Evolutionary conservation across 2,329 filamentous ascomycete species (phyloP), one percentile per base, ranked within the genome.

Genomic region (Colletotrichum musae): DNA sequence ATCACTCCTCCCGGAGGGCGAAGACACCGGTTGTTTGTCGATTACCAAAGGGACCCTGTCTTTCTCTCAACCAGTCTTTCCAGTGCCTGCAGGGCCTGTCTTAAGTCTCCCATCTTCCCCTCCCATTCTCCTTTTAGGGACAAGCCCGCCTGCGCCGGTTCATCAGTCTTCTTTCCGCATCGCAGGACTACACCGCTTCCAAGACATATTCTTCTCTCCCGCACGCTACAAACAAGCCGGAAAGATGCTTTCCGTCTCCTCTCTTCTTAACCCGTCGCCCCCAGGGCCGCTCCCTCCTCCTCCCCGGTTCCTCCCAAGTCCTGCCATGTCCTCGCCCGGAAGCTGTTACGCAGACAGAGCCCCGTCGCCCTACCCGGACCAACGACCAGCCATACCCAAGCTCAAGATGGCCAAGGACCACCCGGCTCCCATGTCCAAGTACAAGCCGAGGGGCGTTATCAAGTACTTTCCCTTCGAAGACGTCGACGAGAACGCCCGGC

Each of bases 381-480:
- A 43, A 53, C 75, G 75, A 70, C 72, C 75, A 66, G 70, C 74
- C 64, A 74, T 79, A 69, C 71, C 77, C 72, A 87, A 85, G 74
- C 85, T 86, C 72, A 93, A 91, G 80, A 83, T 91, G 75, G 82
- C 86, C 67, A 94, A 93, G 77, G 89, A 93, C 9, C 32, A 36
- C 74, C 86, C 85, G 32, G 86, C 89, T 0, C 80, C 91, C 7
- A 90, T 92, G 77, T 84, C 85, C 32, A 89, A 88, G 74, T 88
- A 88, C 54, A 86, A 86, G 68, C 83, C 89, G 39, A 89, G 90
- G 71, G 93, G 92, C 3, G 82, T 87, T 32, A 85, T 97, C 73
- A 91, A 92, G 76, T 97, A 92, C 76, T 87, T 87, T 18, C 93
- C 95, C 0, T 91, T 89, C 76, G 93, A 97, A 76, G 83, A 86